phyloP scores from a whole-genome alignment of 805 yeast species.

The Suhomyces kilbournensis region DNA sequence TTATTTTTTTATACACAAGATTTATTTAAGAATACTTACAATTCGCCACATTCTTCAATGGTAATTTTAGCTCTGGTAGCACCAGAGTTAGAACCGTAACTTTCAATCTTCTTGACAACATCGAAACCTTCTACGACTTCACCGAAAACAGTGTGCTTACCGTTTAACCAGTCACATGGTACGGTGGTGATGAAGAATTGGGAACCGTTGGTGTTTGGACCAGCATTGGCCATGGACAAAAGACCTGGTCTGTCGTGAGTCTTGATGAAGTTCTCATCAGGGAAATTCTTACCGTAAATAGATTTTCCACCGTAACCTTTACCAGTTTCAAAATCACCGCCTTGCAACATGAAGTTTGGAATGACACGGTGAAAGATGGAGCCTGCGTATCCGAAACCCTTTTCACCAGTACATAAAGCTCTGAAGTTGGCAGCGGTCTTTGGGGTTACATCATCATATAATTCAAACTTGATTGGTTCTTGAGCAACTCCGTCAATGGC shows the following conservation, averaged over 20 bases:
- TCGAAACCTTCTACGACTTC: conserved; percentile 25
- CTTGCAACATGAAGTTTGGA: conserved; percentile 96
- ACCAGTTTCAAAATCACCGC: conserved; percentile 68
- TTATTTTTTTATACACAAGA: not conserved
- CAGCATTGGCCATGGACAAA: conserved; percentile 89
- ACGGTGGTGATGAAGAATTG: conserved; percentile 86
- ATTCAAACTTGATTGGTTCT: conserved; percentile 38
- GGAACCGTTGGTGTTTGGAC: conserved; percentile 90
- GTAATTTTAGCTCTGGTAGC: conserved; percentile 16
- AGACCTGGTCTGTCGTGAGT: conserved; percentile 78
- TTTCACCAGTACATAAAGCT: conserved; percentile 85
- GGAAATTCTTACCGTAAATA: conserved; percentile 68
- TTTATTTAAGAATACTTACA: conserved; percentile 6
- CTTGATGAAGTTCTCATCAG: conserved; percentile 67
- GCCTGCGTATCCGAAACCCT: conserved; percentile 85
- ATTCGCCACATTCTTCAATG: conserved; percentile 27
- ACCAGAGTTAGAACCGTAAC: conserved; percentile 21
- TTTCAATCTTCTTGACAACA: conserved; percentile 24
- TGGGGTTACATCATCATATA: conserved; percentile 55
- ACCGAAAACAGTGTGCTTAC: conserved; percentile 26
- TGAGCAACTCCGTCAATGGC: conserved; percentile 51
- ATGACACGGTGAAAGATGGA: conserved; percentile 96
- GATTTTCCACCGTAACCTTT: conserved; percentile 94
- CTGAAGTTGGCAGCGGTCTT: conserved; percentile 80
- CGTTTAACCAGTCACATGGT: conserved; percentile 28